Evolutionary conservation across 768 basidiomycete genomes (phyloP).

Genomic region (Lactifluus pinguis): DNA sequence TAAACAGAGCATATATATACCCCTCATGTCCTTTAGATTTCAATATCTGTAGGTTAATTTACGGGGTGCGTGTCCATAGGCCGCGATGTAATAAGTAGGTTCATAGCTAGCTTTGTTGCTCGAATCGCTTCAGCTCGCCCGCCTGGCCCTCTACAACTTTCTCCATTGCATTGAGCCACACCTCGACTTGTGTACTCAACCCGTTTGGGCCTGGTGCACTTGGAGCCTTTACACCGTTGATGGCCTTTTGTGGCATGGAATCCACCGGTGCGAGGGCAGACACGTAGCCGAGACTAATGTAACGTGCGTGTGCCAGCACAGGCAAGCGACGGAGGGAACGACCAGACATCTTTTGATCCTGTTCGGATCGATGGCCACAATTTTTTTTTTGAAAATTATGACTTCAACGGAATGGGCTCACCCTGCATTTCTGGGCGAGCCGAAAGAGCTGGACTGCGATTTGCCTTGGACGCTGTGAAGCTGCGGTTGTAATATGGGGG

Average conservation of each 20-base stretch:
- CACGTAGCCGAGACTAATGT: slow-evolving; percentile 41
- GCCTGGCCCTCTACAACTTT: slow-evolving; percentile 55
- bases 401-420: slow-evolving; percentile 30
- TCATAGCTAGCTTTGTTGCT: slow-evolving; percentile 8
- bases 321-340: slow-evolving; percentile 89
- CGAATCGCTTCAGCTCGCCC: slow-evolving; percentile 42
- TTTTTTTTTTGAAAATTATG: neutral
- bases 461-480: slow-evolving; percentile 37
- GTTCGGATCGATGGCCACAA: neutral
- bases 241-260: neutral
- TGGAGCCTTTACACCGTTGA: neutral
- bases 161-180: slow-evolving; percentile 84
- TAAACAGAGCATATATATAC: neutral
- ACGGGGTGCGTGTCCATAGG: neutral
- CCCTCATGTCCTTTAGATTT: neutral
- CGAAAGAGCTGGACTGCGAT: slow-evolving; percentile 50
- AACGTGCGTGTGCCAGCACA: slow-evolving; percentile 81
- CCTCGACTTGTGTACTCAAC: slow-evolving; percentile 39
- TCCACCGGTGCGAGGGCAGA: neutral
- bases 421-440: slow-evolving; percentile 74
- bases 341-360: slow-evolving; percentile 83
- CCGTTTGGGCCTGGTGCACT: slow-evolving; percentile 6
- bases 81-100: neutral
- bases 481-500: slow-evolving; percentile 28
- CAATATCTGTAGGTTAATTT: neutral